phyloP scores from a whole-genome alignment of 345 rosid species.

The Gossypium raimondii region DNA sequence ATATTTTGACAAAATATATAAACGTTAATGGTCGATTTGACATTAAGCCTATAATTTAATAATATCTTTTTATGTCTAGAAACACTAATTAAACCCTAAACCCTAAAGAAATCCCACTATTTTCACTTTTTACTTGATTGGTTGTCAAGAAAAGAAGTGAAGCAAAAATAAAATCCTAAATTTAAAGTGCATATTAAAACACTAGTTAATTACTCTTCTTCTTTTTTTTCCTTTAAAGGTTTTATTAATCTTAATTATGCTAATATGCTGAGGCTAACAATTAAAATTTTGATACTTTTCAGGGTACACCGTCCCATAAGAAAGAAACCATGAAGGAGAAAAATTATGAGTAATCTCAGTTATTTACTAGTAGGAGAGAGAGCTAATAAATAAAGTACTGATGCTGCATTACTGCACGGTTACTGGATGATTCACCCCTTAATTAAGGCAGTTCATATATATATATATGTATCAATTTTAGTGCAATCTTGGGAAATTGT shows the following conservation, averaged over 20 bases:
- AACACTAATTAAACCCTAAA: too few species aligned
- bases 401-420: background rate
- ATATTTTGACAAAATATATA: too few species aligned
- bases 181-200: too few species aligned
- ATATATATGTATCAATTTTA: background rate
- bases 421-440: background rate
- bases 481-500: background rate
- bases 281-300: background rate
- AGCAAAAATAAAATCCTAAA: too few species aligned
- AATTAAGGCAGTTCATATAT: background rate
- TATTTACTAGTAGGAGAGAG: background rate
- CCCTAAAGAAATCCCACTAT: too few species aligned
- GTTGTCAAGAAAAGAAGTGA: too few species aligned
- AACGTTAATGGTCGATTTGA: too few species aligned
- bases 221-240: background rate
- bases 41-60: too few species aligned
- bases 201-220: too few species aligned
- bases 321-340: background rate
- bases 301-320: constrained; percentile 10
- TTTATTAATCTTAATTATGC: too few species aligned
- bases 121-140: too few species aligned
- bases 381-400: background rate
- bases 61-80: too few species aligned
- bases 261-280: background rate
- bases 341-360: background rate